These are phyloP conservation scores for Metschnikowia lochheadii DNA, from an alignment of 805 yeast genomes.

Conservation along the genomic window DNA sequence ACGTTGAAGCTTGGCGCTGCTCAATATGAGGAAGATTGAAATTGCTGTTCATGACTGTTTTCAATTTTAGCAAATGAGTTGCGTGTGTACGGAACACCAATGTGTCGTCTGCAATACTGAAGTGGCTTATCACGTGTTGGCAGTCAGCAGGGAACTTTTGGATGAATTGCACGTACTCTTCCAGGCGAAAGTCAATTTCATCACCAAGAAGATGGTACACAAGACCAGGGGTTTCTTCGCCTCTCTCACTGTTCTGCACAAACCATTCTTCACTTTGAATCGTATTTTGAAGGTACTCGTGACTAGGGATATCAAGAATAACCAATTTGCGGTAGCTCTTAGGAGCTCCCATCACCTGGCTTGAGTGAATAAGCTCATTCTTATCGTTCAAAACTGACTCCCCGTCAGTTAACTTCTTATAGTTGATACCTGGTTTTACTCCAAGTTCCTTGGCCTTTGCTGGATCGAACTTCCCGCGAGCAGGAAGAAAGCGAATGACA, in stretches of 20 bases:
- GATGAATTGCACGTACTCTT: conserved; percentile 47
- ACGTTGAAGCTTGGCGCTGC: conserved; percentile 14
- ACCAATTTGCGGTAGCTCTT: conserved; percentile 56
- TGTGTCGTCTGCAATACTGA: conserved; percentile 55
- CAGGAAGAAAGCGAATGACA: conserved; percentile 60
- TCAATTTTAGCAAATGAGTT: conserved; percentile 50
- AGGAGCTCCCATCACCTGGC: conserved; percentile 66
- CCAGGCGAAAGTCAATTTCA: conserved; percentile 43
- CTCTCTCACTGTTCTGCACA: conserved; percentile 26
- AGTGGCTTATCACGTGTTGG: conserved; percentile 72
- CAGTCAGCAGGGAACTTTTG: conserved; percentile 48
- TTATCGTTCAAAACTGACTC: conserved; percentile 49
- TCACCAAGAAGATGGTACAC: conserved; percentile 80
- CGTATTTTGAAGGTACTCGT: conserved; percentile 36
- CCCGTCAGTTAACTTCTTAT: conserved; percentile 58
- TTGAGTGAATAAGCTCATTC: conserved; percentile 59
- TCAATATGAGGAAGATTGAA: conserved; percentile 41
- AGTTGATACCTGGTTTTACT: conserved; percentile 61
- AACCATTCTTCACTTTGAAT: conserved; percentile 26
- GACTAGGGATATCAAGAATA: conserved; percentile 69
- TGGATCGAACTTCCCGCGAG: conserved; percentile 73
- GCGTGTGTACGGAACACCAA: conserved; percentile 58
- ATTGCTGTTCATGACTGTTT: conserved; percentile 42
- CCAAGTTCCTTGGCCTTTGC: conserved; percentile 64
- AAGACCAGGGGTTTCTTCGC: conserved; percentile 40